These are phyloP conservation scores for Nicotiana tomentosiformis DNA, from an alignment of 257 asterid genomes.

Conservation along the genomic window DNA sequence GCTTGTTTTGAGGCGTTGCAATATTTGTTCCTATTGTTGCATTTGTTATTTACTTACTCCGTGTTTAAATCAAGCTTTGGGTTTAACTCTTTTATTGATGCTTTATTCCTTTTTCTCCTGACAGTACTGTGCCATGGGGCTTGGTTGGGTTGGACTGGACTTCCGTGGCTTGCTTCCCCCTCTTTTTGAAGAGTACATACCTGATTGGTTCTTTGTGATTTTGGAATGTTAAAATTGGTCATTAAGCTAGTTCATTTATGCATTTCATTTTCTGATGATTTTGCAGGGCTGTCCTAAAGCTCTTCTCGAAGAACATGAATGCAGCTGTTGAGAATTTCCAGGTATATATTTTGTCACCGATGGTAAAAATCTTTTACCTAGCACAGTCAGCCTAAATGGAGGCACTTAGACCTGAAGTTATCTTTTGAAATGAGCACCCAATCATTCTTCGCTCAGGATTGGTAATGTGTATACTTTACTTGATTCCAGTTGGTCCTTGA, in stretches of 20 bases:
- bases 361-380: neutral
- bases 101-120: conserved; percentile 18
- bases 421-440: neutral
- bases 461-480: conserved; percentile 14
- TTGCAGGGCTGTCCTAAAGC: conserved; percentile 83
- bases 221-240: conserved; percentile 1
- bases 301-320: conserved; percentile 80
- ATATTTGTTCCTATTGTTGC: neutral
- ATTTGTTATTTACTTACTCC: neutral
- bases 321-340: conserved; percentile 92
- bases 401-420: neutral
- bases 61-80: neutral
- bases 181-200: conserved; percentile 89
- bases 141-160: conserved; percentile 96
- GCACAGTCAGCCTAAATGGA: neutral
- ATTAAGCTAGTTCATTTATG: conserved; percentile 14
- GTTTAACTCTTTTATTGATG: neutral
- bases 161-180: conserved; percentile 96
- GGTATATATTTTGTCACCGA: conserved; percentile 36
- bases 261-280: conserved; percentile 8
- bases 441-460: conserved; percentile 19
- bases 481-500: conserved; percentile 82
- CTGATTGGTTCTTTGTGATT: conserved; percentile 4
- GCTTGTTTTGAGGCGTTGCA: neutral
- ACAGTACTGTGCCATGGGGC: conserved; percentile 97